Evolutionary conservation across 2,329 filamentous ascomycete genomes (phyloP), one percentile per base, ranked within the genome.

Genomic region (Arthroderma uncinatum): DNA sequence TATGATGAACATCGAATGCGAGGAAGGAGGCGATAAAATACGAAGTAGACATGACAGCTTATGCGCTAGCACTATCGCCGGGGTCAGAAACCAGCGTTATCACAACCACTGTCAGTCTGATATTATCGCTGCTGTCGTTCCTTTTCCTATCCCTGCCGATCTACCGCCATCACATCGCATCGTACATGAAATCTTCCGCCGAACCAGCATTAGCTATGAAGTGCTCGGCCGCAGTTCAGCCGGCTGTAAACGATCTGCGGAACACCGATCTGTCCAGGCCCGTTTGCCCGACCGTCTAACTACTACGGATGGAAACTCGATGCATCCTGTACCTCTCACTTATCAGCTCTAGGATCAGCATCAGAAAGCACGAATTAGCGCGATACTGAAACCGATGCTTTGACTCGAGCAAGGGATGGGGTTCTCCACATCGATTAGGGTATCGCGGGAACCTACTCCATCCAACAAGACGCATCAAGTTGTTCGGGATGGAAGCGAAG

Each of bases 91-190:
- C 39, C 42, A 25, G 10, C 21, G 34, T 12, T 37, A n/a, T 28
- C 42, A 28, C 42, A 48, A 7, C 8, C 21, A 25, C 25, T 10
- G 21, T 3, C 25, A 50, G 47, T n/a, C 25, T 50, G 23, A 10
- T 50, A 16, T 19, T 33, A 50, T 16, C n/a, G 25, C 47, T 50
- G 12, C 47, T 6, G 1, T 50, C 25, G 5, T 16, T 7, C n/a
- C n/a, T 30, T 50, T 30, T 33, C 47, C 23, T 33, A 30, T 34
- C 47, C 28, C 23, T 50, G 47, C 47, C 23, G 23, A 30, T 30
- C 47, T 30, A 50, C 25, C 47, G 47, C 23, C 47, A 50, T 50
- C 25, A 50, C 47, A 33, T 33, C 25, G 47, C n/a, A 50, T 30
- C 47, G 16, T 25, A 50, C n/a, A 33, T 33, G 47, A 50, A 19